A percentile compares a stretch with the other conserved stretches of the same genome.
Evolutionary conservation across 192 early-diverging fungal species (phyloP).

Genomic region (Irineochytrium annulatum): DNA sequence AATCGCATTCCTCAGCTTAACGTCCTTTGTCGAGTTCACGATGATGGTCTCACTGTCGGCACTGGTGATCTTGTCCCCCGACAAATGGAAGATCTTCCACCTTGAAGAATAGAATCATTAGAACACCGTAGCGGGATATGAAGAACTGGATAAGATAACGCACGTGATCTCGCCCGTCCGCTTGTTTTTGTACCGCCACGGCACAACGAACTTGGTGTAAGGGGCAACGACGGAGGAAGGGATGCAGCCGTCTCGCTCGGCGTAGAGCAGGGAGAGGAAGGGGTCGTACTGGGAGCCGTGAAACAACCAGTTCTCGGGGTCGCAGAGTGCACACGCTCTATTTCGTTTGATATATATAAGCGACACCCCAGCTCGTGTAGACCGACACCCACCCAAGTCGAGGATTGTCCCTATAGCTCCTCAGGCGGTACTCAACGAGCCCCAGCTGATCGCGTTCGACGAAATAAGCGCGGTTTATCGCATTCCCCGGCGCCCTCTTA

Average conservation of each 20-base stretch:
- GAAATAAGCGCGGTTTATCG: not conserved
- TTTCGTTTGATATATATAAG: not conserved
- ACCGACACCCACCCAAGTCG: slow-evolving; percentile 9
- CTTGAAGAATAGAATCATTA: too few relatives aligned
- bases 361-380: not conserved
- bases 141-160: too few relatives aligned
- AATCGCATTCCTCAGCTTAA: slow-evolving; percentile 21
- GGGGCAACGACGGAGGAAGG: slow-evolving; percentile 26
- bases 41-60: slow-evolving; percentile 47
- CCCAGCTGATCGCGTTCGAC: slow-evolving; percentile 17
- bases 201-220: slow-evolving; percentile 39
- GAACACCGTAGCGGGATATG: too few relatives aligned
- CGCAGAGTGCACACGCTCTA: slow-evolving; percentile 33
- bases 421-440: slow-evolving; percentile 18
- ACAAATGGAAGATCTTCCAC: slow-evolving; percentile 51
- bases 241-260: slow-evolving; percentile 44
- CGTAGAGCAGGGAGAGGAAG: slow-evolving; percentile 32
- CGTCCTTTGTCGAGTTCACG: slow-evolving; percentile 33
- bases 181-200: slow-evolving; percentile 47
- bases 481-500: slow-evolving; percentile 2
- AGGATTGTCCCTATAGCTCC: not conserved
- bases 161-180: slow-evolving; percentile 31
- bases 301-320: slow-evolving; percentile 34
- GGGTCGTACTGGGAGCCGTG: slow-evolving; percentile 38
- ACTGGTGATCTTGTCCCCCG: slow-evolving; percentile 30